These are phyloP conservation scores for Acmispon strigosus DNA, from an alignment of 306 rosid species.

Conservation along the genomic window DNA sequence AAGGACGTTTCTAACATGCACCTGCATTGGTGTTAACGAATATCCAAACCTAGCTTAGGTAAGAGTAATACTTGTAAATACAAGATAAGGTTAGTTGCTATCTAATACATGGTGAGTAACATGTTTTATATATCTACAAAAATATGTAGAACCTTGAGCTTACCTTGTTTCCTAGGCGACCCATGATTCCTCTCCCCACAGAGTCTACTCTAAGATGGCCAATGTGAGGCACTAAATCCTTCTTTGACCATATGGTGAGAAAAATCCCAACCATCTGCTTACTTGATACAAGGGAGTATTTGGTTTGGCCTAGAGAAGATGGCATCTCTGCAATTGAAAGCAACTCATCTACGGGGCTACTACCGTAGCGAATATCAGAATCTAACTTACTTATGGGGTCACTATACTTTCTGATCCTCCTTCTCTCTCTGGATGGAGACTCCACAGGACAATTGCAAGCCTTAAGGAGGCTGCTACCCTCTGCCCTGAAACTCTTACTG, in stretches of 20 bases:
- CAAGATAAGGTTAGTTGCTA: no score
- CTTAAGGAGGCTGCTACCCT: conserved; percentile 56
- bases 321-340: conserved; percentile 53
- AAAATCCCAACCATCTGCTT: conserved; percentile 97
- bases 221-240: conserved; percentile 66
- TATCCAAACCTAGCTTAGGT: no score
- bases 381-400: conserved; percentile 33
- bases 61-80: no score
- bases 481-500: conserved; percentile 51
- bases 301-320: conserved; percentile 19
- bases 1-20: no score
- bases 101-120: no score
- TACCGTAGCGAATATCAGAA: conserved; percentile 4
- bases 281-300: conserved; percentile 60
- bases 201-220: conserved; percentile 81
- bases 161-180: conserved; percentile 91
- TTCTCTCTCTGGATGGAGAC: conserved; percentile 34
- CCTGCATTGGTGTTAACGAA: no score
- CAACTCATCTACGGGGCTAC: conserved; percentile 34
- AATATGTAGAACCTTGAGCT: background rate
- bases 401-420: conserved; percentile 46
- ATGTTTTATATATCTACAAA: background rate
- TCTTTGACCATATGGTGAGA: conserved; percentile 72
- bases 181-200: conserved; percentile 93
- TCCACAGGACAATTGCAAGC: conserved; percentile 72